Evolutionary conservation across 495 filamentous ascomycete genomes (phyloP), one percentile per base, ranked within the genome.

Genomic region (Staphylotrichum tortipilum): DNA sequence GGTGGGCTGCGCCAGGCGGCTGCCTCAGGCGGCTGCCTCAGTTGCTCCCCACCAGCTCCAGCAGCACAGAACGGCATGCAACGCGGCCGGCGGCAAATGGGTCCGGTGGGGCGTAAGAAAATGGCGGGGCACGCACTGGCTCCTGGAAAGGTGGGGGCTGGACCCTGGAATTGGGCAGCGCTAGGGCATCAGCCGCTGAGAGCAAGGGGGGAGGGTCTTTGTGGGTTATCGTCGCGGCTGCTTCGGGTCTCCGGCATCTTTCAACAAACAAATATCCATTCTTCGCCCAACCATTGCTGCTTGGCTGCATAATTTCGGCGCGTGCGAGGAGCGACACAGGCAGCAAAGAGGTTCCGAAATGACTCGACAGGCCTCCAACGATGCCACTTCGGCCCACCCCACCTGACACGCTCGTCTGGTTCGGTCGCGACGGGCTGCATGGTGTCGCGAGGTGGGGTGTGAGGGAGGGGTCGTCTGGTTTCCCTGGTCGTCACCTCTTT

Each of bases 1-100:
- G n/a, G n/a, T n/a, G n/a, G n/a, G n/a, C n/a, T n/a, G n/a, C n/a
- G n/a, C n/a, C n/a, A n/a, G n/a, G n/a, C n/a, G n/a, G n/a, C n/a
- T n/a, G n/a, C n/a, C n/a, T n/a, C n/a, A n/a, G n/a, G n/a, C 29
- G 42, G 44, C 37, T 39, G 26, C 43, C 43, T 40, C 38, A 38
- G 40, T 24, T 10, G 28, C 6, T 31, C 9, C 29, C 14, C 3
- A 31, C 9, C 29, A 8, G 29, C 29, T 3, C 14, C 7, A 14
- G 29, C 14, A 14, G 28, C 29, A 8, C 29, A 14, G 9, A 31
- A 14, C 14, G 33, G 33, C 6, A 35, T 35, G 33, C 11, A 35
- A 2, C 12, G 33, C 33, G 29, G 29, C 29, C 3, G n/a, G 26
- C 26, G 26, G 26, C 26, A 28, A 28, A 28, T 28, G 26, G 26